Percentiles rank a stretch among this genome's conserved stretches.
Evolutionary conservation across 2,329 filamentous ascomycete species (phyloP).

Genomic region (Neonectria coccinea): DNA sequence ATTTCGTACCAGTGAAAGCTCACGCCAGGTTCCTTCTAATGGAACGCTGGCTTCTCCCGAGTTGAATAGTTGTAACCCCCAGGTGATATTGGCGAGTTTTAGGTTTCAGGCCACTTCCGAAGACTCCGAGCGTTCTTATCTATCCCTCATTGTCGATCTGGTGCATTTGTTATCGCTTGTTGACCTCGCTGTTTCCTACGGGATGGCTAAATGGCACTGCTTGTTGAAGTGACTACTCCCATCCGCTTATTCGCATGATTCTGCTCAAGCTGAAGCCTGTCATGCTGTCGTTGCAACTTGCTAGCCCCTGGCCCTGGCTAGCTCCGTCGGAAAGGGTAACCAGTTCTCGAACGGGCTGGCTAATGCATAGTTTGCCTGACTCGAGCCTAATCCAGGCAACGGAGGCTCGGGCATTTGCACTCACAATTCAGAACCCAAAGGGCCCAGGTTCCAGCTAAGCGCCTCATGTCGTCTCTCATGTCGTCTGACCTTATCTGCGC

Average conservation of each 20-base stretch:
- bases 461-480: neutral
- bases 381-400: neutral
- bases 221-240: neutral
- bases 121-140: neutral
- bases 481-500: conserved; percentile 12
- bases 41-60: conserved; percentile 9
- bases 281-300: neutral
- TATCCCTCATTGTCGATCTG: neutral
- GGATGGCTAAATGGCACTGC: neutral
- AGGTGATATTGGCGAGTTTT: too few species aligned
- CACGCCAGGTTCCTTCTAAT: neutral
- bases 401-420: neutral
- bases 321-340: neutral
- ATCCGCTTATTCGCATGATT: neutral
- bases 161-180: neutral
- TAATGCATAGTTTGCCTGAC: neutral
- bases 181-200: conserved; percentile 8
- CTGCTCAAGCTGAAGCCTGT: neutral
- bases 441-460: neutral
- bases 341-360: neutral
- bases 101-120: neutral
- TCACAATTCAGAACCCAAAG: neutral
- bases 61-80: neutral
- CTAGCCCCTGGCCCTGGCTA: neutral
- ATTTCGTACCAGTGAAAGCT: neutral